Percentiles rank a stretch among this genome's conserved stretches.
Conservation (phyloP, 2,329 filamentous ascomycete genomes). For the Trichoderma sp. region DNA sequence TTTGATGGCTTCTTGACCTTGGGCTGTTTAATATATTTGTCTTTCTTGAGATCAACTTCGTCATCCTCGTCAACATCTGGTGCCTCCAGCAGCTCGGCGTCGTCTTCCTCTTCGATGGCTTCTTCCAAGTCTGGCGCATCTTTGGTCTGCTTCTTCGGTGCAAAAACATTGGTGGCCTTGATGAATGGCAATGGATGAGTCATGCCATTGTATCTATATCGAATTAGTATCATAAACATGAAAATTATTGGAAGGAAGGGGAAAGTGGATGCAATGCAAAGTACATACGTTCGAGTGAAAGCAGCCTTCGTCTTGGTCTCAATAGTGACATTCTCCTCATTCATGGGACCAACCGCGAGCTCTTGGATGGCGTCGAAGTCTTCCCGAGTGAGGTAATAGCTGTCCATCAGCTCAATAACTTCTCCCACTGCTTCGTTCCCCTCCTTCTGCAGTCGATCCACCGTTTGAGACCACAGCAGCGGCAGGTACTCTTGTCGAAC, state of each 20-base stretch:
- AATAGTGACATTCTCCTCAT: slow-evolving; percentile 70
- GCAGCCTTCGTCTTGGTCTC: slow-evolving; percentile 82
- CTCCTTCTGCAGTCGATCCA: slow-evolving; percentile 70
- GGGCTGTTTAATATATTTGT: slow-evolving; percentile 93
- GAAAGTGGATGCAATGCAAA: neutral
- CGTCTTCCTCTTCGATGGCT: slow-evolving; percentile 88
- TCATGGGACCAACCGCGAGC: slow-evolving; percentile 82
- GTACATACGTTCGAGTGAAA: slow-evolving; percentile 80
- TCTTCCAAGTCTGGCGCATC: slow-evolving; percentile 94
- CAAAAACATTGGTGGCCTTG: slow-evolving; percentile 77
- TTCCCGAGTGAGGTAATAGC: slow-evolving; percentile 90
- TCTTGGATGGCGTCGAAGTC: slow-evolving; percentile 93
- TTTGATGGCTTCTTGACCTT: slow-evolving; percentile 63
- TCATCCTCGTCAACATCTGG: slow-evolving; percentile 68
- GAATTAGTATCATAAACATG: slow-evolving; percentile 15
- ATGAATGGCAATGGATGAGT: slow-evolving; percentile 93
- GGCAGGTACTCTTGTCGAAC: slow-evolving; percentile 93
- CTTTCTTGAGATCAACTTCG: slow-evolving; percentile 81
- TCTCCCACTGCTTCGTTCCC: slow-evolving; percentile 79
- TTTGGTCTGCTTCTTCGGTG: slow-evolving; percentile 66
- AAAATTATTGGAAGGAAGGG: neutral
- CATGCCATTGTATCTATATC: slow-evolving; percentile 72
- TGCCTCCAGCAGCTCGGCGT: slow-evolving; percentile 57
- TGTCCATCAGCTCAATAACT: slow-evolving; percentile 94
- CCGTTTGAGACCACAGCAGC: slow-evolving; percentile 75